These are phyloP conservation scores for Pseudocercospora crystallina DNA, from an alignment of 2,329 filamentous ascomycete species.

Conservation along the genomic window DNA sequence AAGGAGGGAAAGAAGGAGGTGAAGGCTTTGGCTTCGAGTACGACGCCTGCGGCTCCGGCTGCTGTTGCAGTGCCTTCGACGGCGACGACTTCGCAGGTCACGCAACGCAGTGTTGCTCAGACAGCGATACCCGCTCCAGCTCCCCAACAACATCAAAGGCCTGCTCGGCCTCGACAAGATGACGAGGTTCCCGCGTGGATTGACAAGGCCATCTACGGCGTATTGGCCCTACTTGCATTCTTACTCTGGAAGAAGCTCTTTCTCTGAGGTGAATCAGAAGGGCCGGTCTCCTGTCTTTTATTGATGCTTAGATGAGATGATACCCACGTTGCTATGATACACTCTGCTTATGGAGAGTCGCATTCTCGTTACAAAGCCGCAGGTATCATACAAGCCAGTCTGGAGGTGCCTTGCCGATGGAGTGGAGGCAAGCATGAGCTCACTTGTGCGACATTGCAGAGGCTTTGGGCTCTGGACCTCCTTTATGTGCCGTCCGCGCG, in stretches of 20 bases:
- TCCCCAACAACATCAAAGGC: conserved; percentile 15
- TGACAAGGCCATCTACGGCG: conserved; percentile 73
- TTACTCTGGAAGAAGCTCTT: conserved; percentile 54
- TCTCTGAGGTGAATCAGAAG: conserved; percentile 9
- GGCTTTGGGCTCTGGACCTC: no score
- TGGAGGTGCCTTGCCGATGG: no score
- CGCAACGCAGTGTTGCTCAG: background rate
- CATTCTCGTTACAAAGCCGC: no score
- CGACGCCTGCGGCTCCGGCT: conserved; percentile 12
- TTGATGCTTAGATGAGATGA: no score
- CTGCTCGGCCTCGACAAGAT: conserved; percentile 27
- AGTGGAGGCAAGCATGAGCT: no score
- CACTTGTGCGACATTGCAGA: no score
- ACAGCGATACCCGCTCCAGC: conserved; percentile 7
- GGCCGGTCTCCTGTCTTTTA: no score
- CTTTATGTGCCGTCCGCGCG: no score
- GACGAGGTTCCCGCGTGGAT: conserved; percentile 70
- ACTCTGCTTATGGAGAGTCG: no score
- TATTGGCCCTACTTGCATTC: conserved; percentile 68
- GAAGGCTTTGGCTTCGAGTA: background rate
- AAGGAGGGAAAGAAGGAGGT: conserved; percentile 20
- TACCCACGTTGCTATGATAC: no score
- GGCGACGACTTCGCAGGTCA: background rate
- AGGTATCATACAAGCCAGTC: no score
- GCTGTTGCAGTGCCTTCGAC: conserved; percentile 11